Evolutionary conservation across 139 green algal species (phyloP).

Genomic region (Chlamydomonas eustigma): DNA sequence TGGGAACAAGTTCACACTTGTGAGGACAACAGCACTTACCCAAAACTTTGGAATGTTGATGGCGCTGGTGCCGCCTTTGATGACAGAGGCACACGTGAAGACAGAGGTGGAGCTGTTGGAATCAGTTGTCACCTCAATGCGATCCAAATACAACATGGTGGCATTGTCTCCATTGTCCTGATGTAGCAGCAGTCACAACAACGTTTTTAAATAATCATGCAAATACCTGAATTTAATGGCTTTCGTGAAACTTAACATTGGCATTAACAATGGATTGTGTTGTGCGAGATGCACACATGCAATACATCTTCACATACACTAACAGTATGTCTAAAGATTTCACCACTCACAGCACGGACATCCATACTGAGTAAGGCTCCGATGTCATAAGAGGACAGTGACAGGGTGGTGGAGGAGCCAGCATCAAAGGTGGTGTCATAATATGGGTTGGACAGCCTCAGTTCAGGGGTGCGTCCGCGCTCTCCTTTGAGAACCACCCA

Average conservation of each 20-base stretch:
- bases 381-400: background rate
- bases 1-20: too few relatives aligned
- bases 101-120: background rate
- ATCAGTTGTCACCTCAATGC: background rate
- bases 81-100: background rate
- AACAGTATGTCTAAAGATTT: too few relatives aligned
- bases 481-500: background rate
- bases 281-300: too few relatives aligned
- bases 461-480: background rate
- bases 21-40: too few relatives aligned
- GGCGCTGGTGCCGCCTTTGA: background rate
- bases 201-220: too few relatives aligned
- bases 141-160: too few relatives aligned
- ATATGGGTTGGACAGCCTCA: background rate
- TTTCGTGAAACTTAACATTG: too few relatives aligned
- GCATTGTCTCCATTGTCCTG: too few relatives aligned
- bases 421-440: background rate
- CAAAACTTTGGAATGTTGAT: background rate
- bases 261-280: too few relatives aligned
- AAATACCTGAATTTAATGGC: too few relatives aligned
- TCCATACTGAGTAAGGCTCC: background rate
- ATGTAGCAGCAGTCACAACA: too few relatives aligned
- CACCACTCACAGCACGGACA: background rate
- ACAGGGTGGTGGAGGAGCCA: background rate
- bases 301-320: too few relatives aligned